Evolutionary conservation across 495 filamentous ascomycete genomes (phyloP).

Genomic region (Barbatosphaeria neglecta): DNA sequence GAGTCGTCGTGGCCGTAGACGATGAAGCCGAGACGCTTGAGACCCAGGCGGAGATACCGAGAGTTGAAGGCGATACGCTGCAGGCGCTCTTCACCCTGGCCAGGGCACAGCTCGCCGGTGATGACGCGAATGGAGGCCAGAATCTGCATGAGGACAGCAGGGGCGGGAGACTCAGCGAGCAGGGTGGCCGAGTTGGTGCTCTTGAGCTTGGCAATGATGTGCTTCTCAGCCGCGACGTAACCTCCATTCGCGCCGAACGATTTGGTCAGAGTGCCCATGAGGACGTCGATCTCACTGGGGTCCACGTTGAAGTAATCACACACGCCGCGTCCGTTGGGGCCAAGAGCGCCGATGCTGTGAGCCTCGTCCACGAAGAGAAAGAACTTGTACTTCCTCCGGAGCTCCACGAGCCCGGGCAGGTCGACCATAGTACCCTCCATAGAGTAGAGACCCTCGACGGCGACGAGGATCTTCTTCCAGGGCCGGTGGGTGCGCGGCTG

Average conservation of each 20-base stretch:
- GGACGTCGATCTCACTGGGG: conserved; percentile 77
- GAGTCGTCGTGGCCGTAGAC: conserved; percentile 95
- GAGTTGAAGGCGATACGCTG: conserved; percentile 98
- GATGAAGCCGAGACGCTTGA: conserved; percentile 95
- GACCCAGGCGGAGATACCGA: conserved; percentile 86
- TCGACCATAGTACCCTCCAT: conserved; percentile 99
- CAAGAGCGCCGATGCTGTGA: conserved; percentile 89
- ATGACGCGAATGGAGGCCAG: conserved; percentile 74
- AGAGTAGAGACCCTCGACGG: conserved; percentile 93
- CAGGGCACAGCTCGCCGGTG: conserved; percentile 71
- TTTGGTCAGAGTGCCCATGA: conserved; percentile 98
- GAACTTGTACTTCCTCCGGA: conserved; percentile 96
- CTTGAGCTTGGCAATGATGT: conserved; percentile 82
- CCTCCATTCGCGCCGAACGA: conserved; percentile 98
- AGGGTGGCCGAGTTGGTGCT: conserved; percentile 75
- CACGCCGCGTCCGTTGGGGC: conserved; percentile 77
- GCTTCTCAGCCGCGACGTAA: conserved; percentile 83
- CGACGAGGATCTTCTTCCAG: conserved; percentile 97
- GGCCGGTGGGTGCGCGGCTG: conserved; percentile 94
- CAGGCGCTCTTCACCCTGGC: conserved; percentile 89
- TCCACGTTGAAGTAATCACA: conserved; percentile 96
- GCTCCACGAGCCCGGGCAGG: conserved; percentile 67
- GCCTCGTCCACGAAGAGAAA: conserved; percentile 92
- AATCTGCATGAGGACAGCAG: conserved; percentile 82
- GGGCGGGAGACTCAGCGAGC: conserved; percentile 79